Conservation (phyloP, 1,284 basidiomycete genomes). For the Cryptococcus sp. region DNA sequence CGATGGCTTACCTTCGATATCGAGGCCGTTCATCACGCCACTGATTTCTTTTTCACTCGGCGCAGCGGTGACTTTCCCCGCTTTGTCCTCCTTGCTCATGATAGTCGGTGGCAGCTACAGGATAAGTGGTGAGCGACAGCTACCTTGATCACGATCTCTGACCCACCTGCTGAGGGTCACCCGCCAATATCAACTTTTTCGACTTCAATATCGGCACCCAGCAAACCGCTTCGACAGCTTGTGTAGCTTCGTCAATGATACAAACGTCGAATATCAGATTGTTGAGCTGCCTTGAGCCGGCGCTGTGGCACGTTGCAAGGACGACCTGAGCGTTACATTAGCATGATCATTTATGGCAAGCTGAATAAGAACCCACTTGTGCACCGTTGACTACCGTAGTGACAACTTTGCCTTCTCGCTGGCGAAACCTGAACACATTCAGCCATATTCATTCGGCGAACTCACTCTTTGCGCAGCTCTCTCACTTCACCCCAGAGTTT, state of each 20-base stretch:
- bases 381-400: constrained; percentile 75
- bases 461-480: constrained; percentile 84
- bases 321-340: constrained; percentile 63
- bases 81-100: constrained; percentile 58
- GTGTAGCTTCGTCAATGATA: constrained; percentile 95
- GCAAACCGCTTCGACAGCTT: constrained; percentile 93
- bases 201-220: constrained; percentile 91
- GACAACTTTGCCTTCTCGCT: constrained; percentile 81
- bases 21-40: neutral
- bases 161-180: constrained; percentile 75
- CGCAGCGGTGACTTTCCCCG: neutral
- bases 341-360: neutral
- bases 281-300: constrained; percentile 75
- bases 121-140: neutral
- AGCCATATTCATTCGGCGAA: constrained; percentile 8
- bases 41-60: neutral
- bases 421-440: constrained; percentile 66
- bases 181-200: constrained; percentile 83
- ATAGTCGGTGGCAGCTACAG: constrained; percentile 82
- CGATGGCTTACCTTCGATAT: neutral
- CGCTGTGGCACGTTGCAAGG: constrained; percentile 87
- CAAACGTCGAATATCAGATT: constrained; percentile 82
- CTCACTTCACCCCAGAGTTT: constrained; percentile 91
- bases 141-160: neutral
- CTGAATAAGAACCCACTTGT: constrained; percentile 57